These are phyloP conservation scores for Trichoderma cornu-damae DNA, from an alignment of 2,329 filamentous ascomycete genomes.

Conservation along the genomic window DNA sequence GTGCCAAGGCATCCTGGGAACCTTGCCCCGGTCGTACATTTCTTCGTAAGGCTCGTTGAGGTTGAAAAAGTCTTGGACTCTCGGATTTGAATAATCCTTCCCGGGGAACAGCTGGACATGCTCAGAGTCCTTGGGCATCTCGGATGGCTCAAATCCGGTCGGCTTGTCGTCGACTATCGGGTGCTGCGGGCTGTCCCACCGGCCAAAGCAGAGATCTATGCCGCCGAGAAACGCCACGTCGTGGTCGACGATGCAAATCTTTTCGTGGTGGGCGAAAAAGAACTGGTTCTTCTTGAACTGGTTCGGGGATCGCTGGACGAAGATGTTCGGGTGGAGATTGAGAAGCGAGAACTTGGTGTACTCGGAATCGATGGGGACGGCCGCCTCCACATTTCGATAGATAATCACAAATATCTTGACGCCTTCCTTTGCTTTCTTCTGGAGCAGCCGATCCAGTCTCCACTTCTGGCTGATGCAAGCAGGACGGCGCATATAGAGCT, in stretches of 20 bases:
- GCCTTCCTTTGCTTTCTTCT: constrained; percentile 87
- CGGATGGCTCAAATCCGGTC: constrained; percentile 81
- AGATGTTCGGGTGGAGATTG: constrained; percentile 92
- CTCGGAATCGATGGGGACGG: constrained; percentile 95
- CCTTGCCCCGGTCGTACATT: constrained; percentile 89
- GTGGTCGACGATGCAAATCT: constrained; percentile 94
- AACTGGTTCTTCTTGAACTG: constrained; percentile 99
- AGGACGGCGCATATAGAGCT: constrained; percentile 89
- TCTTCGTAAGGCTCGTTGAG: constrained; percentile 95
- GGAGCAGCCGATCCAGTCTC: constrained; percentile 88
- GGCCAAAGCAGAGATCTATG: constrained; percentile 92
- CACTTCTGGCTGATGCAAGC: constrained; percentile 97
- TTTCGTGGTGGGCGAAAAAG: constrained; percentile 98
- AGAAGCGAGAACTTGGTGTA: constrained; percentile 96
- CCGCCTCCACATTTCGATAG: constrained; percentile 95
- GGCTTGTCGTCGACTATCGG: constrained; percentile 86
- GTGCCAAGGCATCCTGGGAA: constrained; percentile 97
- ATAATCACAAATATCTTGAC: constrained; percentile 98
- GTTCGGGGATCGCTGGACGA: constrained; percentile 92
- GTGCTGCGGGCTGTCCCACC: constrained; percentile 96
- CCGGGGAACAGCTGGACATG: constrained; percentile 95
- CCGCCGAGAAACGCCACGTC: constrained; percentile 93
- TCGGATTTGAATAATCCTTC: constrained; percentile 96
- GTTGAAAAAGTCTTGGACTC: constrained; percentile 90
- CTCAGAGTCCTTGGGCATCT: constrained; percentile 76